Base-by-base conservation (phyloP, 2,329 filamentous ascomycete genomes). In the Zarea fungicola region DNA sequence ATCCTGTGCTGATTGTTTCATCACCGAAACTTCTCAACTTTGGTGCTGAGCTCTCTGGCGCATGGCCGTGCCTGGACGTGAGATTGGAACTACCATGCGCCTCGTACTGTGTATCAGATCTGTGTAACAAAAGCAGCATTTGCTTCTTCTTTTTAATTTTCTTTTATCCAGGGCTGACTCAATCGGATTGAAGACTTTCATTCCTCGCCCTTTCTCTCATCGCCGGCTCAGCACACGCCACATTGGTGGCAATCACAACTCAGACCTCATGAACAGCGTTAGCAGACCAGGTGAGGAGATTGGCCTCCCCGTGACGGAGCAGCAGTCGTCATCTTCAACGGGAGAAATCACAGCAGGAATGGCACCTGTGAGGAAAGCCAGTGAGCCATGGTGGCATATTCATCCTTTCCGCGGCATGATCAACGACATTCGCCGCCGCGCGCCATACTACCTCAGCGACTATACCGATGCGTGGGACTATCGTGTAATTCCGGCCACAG, bases 381-480 rank as follows among this genome's bases (percentile, higher is more conserved):
- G 42, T 11, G 60, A 61, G 5, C 35, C 57, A 9, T 92, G 88
- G 88, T 93, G 86, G 84, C 85, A 78, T 61, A 78, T 91, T 21
- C 76, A 76, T 42, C 72, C 86, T 42, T 92, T 92, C 65, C 80
- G 80, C 31, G 89, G 89, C 59, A 95, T 95, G 81, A 64, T 83
- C 50, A 83, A 87, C 61, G 89, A 95, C 67, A 60, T 95, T 28
- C 81, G 81, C 55, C 81, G 88, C 50, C 73, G 89, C 54, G 77
- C 77, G 7, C 89, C 89, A 1, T 95, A 78, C 63, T 95, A 93
- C 62, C 73, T 71, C 68, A 91, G 85, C 65, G 89, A 95, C 66
- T 95, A 87, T 87, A 73, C 64, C 16, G 89, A 95, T 71, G 89
- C 89, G 2, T 93, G 87, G 87, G 87, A 95, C 63, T 95, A 95